These are phyloP conservation scores for Dendrobium catenatum DNA, from an alignment of 106 monocot genomes.

Conservation along the genomic window DNA sequence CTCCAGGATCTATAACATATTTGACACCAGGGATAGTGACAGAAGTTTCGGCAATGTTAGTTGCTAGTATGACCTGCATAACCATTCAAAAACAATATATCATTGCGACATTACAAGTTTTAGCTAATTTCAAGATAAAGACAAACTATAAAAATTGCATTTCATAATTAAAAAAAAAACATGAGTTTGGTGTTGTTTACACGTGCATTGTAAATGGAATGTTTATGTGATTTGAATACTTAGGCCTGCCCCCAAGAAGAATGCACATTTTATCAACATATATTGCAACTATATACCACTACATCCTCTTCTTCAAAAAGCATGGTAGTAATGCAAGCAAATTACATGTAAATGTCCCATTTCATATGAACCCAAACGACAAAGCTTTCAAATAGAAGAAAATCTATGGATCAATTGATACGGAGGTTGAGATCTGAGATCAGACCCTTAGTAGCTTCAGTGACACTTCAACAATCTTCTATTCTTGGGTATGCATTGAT, in stretches of 20 bases:
- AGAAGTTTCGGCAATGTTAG: conserved; percentile 99
- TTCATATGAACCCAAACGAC: neutral
- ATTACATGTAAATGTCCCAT: neutral
- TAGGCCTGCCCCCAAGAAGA: neutral
- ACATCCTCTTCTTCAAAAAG: neutral
- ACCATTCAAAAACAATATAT: neutral
- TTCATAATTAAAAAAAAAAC: neutral
- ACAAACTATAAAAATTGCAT: neutral
- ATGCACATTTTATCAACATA: neutral
- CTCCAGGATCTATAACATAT: conserved; percentile 91
- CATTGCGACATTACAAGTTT: neutral
- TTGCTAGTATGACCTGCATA: conserved; percentile 77
- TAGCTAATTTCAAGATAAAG: neutral
- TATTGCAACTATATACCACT: neutral
- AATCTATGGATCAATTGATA: neutral
- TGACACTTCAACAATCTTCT: neutral
- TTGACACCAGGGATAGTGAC: conserved; percentile 97
- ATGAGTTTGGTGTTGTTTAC: neutral
- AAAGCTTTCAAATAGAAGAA: neutral
- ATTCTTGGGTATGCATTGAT: neutral
- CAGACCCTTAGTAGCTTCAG: neutral
- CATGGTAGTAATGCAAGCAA: neutral
- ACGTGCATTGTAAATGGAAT: neutral
- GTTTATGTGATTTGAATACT: neutral
- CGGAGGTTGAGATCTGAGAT: no score